Evolutionary conservation across 2,329 filamentous ascomycete genomes (phyloP).

Genomic region (Pseudogymnoascus sp.): DNA sequence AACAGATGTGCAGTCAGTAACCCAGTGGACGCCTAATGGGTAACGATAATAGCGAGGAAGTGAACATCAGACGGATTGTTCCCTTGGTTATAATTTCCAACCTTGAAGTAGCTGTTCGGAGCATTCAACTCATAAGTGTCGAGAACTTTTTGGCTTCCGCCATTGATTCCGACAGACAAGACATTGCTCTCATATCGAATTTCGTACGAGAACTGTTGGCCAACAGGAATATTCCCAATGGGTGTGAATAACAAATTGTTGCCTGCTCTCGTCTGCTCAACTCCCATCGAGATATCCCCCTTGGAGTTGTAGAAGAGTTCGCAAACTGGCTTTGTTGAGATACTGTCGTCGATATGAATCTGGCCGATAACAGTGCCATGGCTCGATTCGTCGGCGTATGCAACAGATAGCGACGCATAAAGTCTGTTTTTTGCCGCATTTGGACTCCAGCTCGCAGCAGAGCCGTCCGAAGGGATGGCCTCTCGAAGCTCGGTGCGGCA

Average conservation of each 20-base stretch:
- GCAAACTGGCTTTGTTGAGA: constrained; percentile 33
- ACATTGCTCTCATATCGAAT: constrained; percentile 30
- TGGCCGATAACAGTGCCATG: constrained; percentile 34
- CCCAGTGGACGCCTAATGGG: background rate
- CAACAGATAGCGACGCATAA: constrained; percentile 26
- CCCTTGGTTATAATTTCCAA: constrained; percentile 32
- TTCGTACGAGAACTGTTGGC: constrained; percentile 31
- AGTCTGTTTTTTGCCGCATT: constrained; percentile 28
- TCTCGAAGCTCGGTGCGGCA: constrained; percentile 38
- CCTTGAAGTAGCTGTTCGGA: constrained; percentile 32
- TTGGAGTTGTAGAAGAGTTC: constrained; percentile 32
- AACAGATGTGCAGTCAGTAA: background rate
- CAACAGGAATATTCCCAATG: constrained; percentile 28
- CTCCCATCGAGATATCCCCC: constrained; percentile 31
- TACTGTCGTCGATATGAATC: constrained; percentile 31
- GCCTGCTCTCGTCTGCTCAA: constrained; percentile 29
- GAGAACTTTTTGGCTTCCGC: constrained; percentile 19
- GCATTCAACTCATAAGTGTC: constrained; percentile 24
- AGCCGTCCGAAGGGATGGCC: constrained; percentile 18
- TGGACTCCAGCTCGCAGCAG: constrained; percentile 26
- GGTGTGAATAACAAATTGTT: constrained; percentile 26
- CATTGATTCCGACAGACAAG: constrained; percentile 29
- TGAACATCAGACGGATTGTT: constrained; percentile 21
- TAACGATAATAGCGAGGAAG: constrained; percentile 10
- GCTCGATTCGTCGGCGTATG: constrained; percentile 26